Percentiles rank a stretch among this genome's conserved stretches.
Evolutionary conservation across 164 flowering plant genomes (phyloP).

Genomic region (Stephania japonica): DNA sequence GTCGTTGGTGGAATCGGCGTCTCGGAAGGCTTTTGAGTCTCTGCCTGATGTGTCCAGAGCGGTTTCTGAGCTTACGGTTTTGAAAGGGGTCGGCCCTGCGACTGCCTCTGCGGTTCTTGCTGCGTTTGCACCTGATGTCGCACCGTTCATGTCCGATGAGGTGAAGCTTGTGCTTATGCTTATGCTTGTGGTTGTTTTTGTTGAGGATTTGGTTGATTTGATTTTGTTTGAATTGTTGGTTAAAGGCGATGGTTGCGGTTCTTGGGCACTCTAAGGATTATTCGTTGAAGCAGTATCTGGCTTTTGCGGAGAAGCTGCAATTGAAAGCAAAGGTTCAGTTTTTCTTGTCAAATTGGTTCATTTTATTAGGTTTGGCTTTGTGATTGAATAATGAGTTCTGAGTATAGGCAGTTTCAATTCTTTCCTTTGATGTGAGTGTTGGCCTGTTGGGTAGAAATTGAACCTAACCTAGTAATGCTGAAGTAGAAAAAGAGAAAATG

Average conservation of each 20-base stretch:
- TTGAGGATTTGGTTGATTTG: neutral
- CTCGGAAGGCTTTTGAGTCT: constrained; percentile 57
- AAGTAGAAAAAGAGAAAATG: neutral
- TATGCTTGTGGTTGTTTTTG: neutral
- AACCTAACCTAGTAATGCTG: neutral
- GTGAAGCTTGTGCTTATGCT: constrained; percentile 22
- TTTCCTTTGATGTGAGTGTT: too few relatives aligned
- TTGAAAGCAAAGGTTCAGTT: constrained; percentile 62
- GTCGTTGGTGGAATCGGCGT: constrained; percentile 49
- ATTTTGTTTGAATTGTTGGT: neutral
- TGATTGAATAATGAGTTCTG: neutral
- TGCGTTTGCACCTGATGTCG: constrained; percentile 64
- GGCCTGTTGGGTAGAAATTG: too few relatives aligned
- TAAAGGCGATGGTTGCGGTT: constrained; percentile 70
- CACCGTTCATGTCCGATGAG: constrained; percentile 96
- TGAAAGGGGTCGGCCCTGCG: constrained; percentile 91
- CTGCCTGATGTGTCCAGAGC: constrained; percentile 71
- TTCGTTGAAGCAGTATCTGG: constrained; percentile 60
- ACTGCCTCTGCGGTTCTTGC: constrained; percentile 88
- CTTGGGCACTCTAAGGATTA: constrained; percentile 76
- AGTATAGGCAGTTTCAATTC: neutral
- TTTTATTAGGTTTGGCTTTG: neutral
- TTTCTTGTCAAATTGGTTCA: neutral
- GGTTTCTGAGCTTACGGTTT: constrained; percentile 52
- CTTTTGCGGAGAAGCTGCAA: constrained; percentile 54